Base-by-base conservation (phyloP, 441 rosid species). In the Adansonia madagascariensis region DNA sequence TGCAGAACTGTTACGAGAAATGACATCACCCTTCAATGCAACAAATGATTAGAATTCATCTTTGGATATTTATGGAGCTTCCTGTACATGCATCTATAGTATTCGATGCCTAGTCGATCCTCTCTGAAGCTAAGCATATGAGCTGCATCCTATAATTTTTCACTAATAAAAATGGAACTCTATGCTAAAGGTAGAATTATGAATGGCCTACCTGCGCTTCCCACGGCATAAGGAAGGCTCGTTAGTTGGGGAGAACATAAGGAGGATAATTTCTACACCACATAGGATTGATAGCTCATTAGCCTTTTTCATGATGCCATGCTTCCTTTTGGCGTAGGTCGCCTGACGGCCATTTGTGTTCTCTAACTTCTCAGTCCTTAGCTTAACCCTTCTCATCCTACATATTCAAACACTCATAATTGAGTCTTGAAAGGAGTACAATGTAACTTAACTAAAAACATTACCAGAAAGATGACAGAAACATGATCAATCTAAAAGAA, bases 361-460 rank as follows among this genome's bases (percentile, higher is more conserved):
- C 83, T 89, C 95, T 83, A 91, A 78, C 85, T 82, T 88, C 89
- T 89, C 86, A 80, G 91, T 93, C 89, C 88, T 88, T 62, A 91
- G 85, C 89, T 91, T 91, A 79, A 91, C 98, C 88, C 98, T 88
- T 68, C 95, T 97, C 95, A 93, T 93, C 86, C 97, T 92, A 84
- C 85, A 76, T 64, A 15, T 69, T 39, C 73, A 64, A 69, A 65
- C 47, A 47, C 83, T 64, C 73, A 18, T 8, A 62, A 43, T 65
- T 47, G 57, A 59, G n/a, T 11, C 4, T 14, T 60, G 10, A 41
- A 55, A 35, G 53, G 24, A 17, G 18, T 18, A 46, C 27, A 8
- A 53, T 52, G 61, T 5, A 15, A 43, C n/a, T 20, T 15, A 17
- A 43, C 27, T 55, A 0, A 64, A 8, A 4, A 8, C n/a, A 64